A percentile compares a stretch with the other conserved stretches of the same genome.
phyloP scores from a whole-genome alignment of 1,284 basidiomycete species.

The Sporisorium reilianum region DNA sequence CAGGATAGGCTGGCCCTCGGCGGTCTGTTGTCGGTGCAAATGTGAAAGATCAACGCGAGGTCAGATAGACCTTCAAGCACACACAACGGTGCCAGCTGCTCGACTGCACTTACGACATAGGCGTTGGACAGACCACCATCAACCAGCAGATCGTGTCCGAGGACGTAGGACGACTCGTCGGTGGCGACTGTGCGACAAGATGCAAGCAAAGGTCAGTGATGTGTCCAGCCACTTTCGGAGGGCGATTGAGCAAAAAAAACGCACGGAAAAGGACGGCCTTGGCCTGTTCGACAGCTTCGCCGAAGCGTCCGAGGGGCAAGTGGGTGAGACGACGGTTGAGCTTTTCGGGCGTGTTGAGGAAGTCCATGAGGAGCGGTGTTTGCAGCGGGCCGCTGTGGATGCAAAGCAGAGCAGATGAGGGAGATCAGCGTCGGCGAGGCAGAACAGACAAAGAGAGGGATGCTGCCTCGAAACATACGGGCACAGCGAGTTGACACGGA shows the following conservation, averaged over 20 bases:
- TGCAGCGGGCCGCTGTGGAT: conserved; percentile 70
- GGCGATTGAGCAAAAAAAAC: too few relatives aligned
- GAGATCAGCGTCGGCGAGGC: background rate
- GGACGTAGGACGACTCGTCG: conserved; percentile 72
- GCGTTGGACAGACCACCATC: conserved; percentile 46
- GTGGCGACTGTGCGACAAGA: conserved; percentile 72
- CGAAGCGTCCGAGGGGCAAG: conserved; percentile 95
- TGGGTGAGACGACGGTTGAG: conserved; percentile 88
- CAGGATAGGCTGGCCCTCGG: conserved; percentile 47
- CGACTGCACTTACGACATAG: conserved; percentile 24
- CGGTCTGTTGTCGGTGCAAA: conserved; percentile 15
- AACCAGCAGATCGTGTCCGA: conserved; percentile 70
- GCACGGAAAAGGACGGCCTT: conserved; percentile 83
- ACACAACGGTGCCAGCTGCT: background rate
- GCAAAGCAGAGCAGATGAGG: background rate
- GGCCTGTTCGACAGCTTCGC: conserved; percentile 93
- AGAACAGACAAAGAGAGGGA: background rate
- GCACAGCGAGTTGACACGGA: conserved; percentile 93
- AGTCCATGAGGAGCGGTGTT: conserved; percentile 92
- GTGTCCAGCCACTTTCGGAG: too few relatives aligned
- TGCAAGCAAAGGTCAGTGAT: too few relatives aligned
- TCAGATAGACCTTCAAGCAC: too few relatives aligned
- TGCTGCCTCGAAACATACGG: conserved; percentile 71
- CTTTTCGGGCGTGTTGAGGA: conserved; percentile 96
- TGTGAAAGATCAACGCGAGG: too few relatives aligned